These are phyloP conservation scores for Epichloe scottii DNA, from an alignment of 2,329 filamentous ascomycete species.

Conservation along the genomic window DNA sequence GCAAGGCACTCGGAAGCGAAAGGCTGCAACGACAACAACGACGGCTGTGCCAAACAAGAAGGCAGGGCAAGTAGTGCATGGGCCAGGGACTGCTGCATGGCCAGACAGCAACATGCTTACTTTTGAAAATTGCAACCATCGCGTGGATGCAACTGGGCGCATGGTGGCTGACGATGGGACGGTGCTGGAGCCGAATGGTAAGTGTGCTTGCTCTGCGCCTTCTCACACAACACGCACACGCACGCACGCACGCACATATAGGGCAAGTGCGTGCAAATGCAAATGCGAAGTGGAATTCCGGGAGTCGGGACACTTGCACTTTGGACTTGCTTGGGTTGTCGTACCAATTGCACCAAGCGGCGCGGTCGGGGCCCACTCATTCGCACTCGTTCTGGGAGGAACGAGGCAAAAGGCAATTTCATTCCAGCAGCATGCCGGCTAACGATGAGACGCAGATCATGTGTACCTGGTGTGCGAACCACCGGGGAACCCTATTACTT, in stretches of 20 bases:
- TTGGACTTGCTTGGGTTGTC: background rate
- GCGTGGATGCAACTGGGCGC: slow-evolving; percentile 56
- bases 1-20: slow-evolving; percentile 66
- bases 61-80: slow-evolving; percentile 15
- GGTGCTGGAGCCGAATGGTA: slow-evolving; percentile 73
- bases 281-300: background rate
- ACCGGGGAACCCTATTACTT: slow-evolving; percentile 94
- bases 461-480: slow-evolving; percentile 96
- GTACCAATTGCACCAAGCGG: slow-evolving; percentile 5
- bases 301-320: background rate
- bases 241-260: background rate
- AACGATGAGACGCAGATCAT: slow-evolving; percentile 40
- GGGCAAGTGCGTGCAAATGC: slow-evolving; percentile 1
- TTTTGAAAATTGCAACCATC: slow-evolving; percentile 60
- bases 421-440: slow-evolving; percentile 5
- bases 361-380: slow-evolving; percentile 6
- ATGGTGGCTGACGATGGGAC: slow-evolving; percentile 88
- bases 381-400: slow-evolving; percentile 1
- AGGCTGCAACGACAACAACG: slow-evolving; percentile 42
- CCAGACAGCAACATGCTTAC: slow-evolving; percentile 77
- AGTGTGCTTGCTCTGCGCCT: slow-evolving; percentile 18
- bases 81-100: slow-evolving; percentile 25
- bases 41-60: slow-evolving; percentile 9
- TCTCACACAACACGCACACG: background rate
- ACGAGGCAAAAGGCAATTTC: slow-evolving; percentile 5